Conservation (phyloP, 116 monocot genomes). For the Cymodocea nodosa region DNA sequence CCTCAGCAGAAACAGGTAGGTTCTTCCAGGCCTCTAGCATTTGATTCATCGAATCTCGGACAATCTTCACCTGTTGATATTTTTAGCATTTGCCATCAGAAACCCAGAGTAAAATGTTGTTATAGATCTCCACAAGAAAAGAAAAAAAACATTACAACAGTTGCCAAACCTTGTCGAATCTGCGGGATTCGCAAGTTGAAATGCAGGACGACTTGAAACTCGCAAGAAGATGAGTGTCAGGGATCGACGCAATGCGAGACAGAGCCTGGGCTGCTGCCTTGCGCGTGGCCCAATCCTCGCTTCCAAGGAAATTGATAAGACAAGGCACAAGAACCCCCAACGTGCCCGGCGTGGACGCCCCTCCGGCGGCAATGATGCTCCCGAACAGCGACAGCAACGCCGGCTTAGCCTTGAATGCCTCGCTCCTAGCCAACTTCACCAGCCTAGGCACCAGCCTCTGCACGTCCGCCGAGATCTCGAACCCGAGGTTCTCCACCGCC, state of each 20-base stretch:
- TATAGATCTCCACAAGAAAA: neutral
- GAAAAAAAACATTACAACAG: neutral
- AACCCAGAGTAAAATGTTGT: neutral
- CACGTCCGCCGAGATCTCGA: conserved; percentile 18
- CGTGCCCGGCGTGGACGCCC: conserved; percentile 16
- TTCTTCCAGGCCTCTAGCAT: conserved; percentile 90
- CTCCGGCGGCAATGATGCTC: conserved; percentile 36
- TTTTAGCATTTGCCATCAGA: neutral
- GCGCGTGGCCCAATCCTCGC: conserved; percentile 84
- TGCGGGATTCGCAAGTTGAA: conserved; percentile 51
- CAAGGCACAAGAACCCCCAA: conserved; percentile 38
- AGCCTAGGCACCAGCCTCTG: conserved; percentile 57
- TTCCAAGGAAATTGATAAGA: conserved; percentile 44
- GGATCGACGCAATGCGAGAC: conserved; percentile 23
- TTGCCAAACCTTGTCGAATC: conserved; percentile 67
- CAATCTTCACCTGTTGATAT: conserved; percentile 76
- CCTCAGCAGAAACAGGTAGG: conserved; percentile 30
- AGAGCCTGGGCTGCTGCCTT: conserved; percentile 83
- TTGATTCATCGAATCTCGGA: conserved; percentile 73
- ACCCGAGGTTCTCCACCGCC: conserved; percentile 34
- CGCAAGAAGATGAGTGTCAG: conserved; percentile 39
- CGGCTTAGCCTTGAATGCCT: conserved; percentile 79
- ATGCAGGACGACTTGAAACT: conserved; percentile 55
- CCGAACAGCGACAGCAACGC: conserved; percentile 64
- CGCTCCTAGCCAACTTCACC: conserved; percentile 50